Evolutionary conservation across 208 protist species (phyloP).

Genomic region (Vickermania spadyakhi): DNA sequence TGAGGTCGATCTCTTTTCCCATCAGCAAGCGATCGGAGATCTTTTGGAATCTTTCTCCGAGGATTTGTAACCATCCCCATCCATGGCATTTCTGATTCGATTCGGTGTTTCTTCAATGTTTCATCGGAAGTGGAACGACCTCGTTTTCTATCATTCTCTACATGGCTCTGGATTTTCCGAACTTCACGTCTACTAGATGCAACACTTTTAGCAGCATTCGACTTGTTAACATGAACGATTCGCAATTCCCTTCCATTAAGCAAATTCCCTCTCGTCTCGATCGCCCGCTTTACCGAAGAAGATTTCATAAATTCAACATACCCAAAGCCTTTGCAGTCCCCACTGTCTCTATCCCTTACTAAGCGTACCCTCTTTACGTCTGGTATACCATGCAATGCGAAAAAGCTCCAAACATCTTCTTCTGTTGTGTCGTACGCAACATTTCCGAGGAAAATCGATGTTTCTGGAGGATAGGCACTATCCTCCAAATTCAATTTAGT

Average conservation of each 20-base stretch:
- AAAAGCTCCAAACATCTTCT: slow-evolving; percentile 81
- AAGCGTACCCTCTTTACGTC: slow-evolving; percentile 78
- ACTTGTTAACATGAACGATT: slow-evolving; percentile 83
- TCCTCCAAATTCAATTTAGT: slow-evolving; percentile 59
- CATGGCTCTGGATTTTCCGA: slow-evolving; percentile 16
- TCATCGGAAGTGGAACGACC: background rate
- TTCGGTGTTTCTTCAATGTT: background rate
- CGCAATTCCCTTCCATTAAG: slow-evolving; percentile 71
- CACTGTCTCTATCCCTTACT: slow-evolving; percentile 75
- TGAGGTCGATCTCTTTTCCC: slow-evolving; percentile 23
- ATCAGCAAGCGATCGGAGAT: slow-evolving; percentile 67
- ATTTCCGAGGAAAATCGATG: slow-evolving; percentile 86
- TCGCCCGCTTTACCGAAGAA: slow-evolving; percentile 45
- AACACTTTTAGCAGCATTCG: slow-evolving; percentile 48
- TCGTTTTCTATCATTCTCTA: background rate
- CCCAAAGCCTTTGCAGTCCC: slow-evolving; percentile 82
- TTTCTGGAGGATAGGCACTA: slow-evolving; percentile 64
- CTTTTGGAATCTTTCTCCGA: slow-evolving; percentile 75
- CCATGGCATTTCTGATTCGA: slow-evolving; percentile 41
- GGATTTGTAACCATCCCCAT: slow-evolving; percentile 82
- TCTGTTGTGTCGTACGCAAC: slow-evolving; percentile 76
- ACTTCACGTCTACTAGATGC: slow-evolving; percentile 59
- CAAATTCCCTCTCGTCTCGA: slow-evolving; percentile 45
- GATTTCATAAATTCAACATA: slow-evolving; percentile 78
- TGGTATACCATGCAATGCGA: slow-evolving; percentile 58